Evolutionary conservation across 495 filamentous ascomycete species (phyloP).

Genomic region (Talaromyces trachyspermus): DNA sequence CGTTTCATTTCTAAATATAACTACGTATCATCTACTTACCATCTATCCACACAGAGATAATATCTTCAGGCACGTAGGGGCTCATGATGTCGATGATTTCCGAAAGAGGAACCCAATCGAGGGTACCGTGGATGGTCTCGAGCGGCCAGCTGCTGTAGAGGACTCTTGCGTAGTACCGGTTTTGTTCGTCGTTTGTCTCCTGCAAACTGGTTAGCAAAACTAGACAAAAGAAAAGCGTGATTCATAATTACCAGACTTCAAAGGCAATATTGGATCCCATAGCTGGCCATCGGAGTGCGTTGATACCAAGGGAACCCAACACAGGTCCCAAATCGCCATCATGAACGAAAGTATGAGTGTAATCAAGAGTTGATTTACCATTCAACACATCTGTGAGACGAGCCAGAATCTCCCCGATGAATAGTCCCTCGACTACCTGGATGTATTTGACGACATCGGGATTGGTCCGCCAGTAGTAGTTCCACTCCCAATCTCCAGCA

Average conservation of each 20-base stretch:
- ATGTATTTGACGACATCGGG: conserved; percentile 31
- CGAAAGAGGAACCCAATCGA: conserved; percentile 30
- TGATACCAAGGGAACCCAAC: conserved; percentile 24
- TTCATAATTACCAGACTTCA: conserved; percentile 22
- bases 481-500: conserved; percentile 41
- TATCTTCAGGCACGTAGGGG: conserved; percentile 24
- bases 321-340: conserved; percentile 29
- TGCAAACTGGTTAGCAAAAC: conserved; percentile 8
- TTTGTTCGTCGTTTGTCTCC: conserved; percentile 14
- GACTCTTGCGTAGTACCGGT: conserved; percentile 26
- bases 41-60: conserved; percentile 21
- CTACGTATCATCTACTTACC: background rate
- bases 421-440: conserved; percentile 32
- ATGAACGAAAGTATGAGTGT: conserved; percentile 29
- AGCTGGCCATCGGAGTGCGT: conserved; percentile 25
- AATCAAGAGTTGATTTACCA: conserved; percentile 16
- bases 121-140: conserved; percentile 22
- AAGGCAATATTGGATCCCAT: conserved; percentile 31
- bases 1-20: background rate
- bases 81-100: conserved; percentile 18
- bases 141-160: conserved; percentile 33
- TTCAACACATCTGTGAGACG: conserved; percentile 24
- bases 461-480: conserved; percentile 37
- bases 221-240: background rate
- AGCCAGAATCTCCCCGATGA: conserved; percentile 34